These are phyloP conservation scores for Scutellaria galericulata DNA, from an alignment of 257 asterid genomes.

Conservation along the genomic window DNA sequence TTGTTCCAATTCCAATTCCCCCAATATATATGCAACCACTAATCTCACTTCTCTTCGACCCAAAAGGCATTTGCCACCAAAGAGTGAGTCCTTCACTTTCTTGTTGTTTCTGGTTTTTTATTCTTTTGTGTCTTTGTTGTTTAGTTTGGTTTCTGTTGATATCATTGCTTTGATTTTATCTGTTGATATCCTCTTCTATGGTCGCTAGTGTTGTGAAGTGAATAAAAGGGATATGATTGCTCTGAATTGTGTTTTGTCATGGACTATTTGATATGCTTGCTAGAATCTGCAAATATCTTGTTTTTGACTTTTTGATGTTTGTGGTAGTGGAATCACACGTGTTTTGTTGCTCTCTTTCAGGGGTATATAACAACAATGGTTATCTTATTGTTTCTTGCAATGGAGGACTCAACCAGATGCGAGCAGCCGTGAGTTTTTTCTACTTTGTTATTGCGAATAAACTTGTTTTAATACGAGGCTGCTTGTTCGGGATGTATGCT, in stretches of 20 bases:
- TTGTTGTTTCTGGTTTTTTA: conserved; percentile 22
- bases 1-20: conserved; percentile 41
- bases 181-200: neutral
- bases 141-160: conserved; percentile 26
- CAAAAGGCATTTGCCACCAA: conserved; percentile 45
- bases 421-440: conserved; percentile 65
- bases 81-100: conserved; percentile 45
- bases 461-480: too few relatives aligned
- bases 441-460: neutral
- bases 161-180: conserved; percentile 9
- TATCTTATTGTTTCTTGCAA: conserved; percentile 79
- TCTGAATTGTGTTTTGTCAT: neutral
- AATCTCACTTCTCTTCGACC: conserved; percentile 30
- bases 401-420: conserved; percentile 85
- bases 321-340: neutral
- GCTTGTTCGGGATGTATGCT: neutral
- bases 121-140: conserved; percentile 2
- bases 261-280: conserved; percentile 9
- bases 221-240: neutral
- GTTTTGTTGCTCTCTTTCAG: conserved; percentile 36
- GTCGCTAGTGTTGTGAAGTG: too few relatives aligned
- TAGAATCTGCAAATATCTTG: conserved; percentile 8
- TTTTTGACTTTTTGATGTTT: too few relatives aligned
- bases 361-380: conserved; percentile 69
- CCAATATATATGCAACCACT: conserved; percentile 12